Conservation (phyloP, 306 rosid genomes). For the Aeschynomene evenia region DNA sequence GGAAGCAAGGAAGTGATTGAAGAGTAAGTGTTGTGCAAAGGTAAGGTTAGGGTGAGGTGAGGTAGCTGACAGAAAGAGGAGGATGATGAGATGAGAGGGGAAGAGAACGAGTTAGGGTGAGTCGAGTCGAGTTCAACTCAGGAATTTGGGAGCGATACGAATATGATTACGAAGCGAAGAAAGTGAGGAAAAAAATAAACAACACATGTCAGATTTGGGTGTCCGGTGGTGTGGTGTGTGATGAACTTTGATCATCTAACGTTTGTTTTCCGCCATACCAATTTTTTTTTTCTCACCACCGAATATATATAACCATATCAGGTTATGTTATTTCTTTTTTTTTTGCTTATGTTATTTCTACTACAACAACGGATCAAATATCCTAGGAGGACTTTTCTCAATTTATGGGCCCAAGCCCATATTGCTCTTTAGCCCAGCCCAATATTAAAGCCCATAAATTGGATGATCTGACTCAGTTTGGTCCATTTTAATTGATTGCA, state of each 20-base stretch:
- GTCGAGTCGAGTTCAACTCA: conserved; percentile 21
- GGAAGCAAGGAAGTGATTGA: background rate
- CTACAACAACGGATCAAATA: background rate
- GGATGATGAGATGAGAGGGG: background rate
- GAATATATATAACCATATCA: background rate
- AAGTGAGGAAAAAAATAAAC: background rate
- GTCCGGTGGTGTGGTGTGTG: background rate
- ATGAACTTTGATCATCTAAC: conserved; percentile 28
- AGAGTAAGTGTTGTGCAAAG: background rate
- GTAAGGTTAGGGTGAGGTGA: background rate
- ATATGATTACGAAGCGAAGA: background rate
- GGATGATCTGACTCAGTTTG: too few species aligned
- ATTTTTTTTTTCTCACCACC: too few species aligned
- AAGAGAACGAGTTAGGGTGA: conserved; percentile 35
- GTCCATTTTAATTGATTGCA: too few species aligned
- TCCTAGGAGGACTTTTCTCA: background rate
- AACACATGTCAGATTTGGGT: conserved; percentile 25
- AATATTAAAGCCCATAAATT: too few species aligned
- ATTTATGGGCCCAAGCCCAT: background rate
- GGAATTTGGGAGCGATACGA: background rate
- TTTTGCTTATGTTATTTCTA: too few species aligned
- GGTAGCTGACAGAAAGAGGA: conserved; percentile 29
- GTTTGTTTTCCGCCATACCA: background rate
- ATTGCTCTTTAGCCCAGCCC: background rate
- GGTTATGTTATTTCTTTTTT: too few species aligned